Evolutionary conservation across 148 eudicot genomes (phyloP).

Genomic region (Rhododendron kiyosumense): DNA sequence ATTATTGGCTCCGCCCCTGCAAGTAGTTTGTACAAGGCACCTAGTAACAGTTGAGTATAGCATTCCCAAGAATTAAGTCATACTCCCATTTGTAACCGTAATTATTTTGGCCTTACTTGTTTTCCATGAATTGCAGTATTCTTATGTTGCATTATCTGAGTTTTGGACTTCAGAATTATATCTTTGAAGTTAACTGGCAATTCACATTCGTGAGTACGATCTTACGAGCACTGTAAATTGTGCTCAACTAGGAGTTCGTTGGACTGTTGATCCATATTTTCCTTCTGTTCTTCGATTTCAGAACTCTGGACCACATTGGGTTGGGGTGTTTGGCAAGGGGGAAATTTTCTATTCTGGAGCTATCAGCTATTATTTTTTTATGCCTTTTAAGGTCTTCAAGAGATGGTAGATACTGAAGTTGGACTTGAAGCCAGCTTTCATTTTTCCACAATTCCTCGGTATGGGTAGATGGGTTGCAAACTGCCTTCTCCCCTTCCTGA

Average conservation of each 20-base stretch:
- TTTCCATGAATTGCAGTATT: background rate
- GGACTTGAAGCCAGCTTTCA: background rate
- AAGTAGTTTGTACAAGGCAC: background rate
- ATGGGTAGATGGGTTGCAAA: background rate
- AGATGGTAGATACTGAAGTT: background rate
- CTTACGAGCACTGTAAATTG: background rate
- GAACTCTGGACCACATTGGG: background rate
- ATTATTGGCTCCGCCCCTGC: background rate
- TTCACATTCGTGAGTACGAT: background rate
- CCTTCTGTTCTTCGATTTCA: background rate
- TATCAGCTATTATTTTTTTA: background rate
- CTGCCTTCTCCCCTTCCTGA: background rate
- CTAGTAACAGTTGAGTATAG: background rate
- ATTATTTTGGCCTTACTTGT: background rate
- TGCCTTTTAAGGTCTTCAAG: background rate
- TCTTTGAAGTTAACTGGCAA: background rate
- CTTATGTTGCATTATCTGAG: background rate
- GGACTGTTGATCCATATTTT: background rate
- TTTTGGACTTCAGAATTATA: background rate
- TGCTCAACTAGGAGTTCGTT: background rate
- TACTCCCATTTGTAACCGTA: background rate
- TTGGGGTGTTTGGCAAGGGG: background rate
- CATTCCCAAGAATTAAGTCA: background rate
- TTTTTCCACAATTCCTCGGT: background rate
- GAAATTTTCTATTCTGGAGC: background rate